A percentile compares a stretch with the other conserved stretches of the same genome.
Conservation (phyloP, 1,284 basidiomycete species). For the Cystobasidiaceae sp. region DNA sequence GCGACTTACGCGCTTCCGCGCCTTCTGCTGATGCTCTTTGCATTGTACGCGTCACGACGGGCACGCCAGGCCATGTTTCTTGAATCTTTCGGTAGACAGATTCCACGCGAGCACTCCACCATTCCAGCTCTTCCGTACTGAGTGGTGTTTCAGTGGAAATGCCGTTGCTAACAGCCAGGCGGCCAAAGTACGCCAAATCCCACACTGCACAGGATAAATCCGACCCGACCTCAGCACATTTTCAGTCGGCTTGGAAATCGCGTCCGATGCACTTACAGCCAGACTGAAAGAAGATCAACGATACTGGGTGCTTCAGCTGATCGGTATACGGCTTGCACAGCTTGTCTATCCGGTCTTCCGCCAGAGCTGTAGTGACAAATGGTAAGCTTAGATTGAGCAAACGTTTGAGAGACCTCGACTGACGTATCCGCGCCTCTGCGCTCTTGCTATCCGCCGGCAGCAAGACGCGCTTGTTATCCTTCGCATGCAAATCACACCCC, state of each 20-base stretch:
- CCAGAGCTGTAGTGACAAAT: slow-evolving; percentile 29
- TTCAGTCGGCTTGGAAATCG: neutral
- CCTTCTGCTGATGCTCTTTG: slow-evolving; percentile 36
- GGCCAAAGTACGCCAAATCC: slow-evolving; percentile 43
- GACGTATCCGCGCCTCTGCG: neutral
- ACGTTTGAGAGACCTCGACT: neutral
- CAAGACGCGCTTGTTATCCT: neutral
- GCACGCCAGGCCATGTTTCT: slow-evolving; percentile 38
- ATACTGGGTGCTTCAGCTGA: slow-evolving; percentile 37
- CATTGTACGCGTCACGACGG: slow-evolving; percentile 39
- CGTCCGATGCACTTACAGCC: slow-evolving; percentile 19
- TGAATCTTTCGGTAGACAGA: slow-evolving; percentile 33
- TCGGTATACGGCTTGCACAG: slow-evolving; percentile 40
- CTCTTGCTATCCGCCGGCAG: neutral
- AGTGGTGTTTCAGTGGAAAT: slow-evolving; percentile 38
- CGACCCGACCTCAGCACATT: too few species aligned
- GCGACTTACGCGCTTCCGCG: slow-evolving; percentile 32
- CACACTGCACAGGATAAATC: slow-evolving; percentile 35
- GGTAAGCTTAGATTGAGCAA: neutral
- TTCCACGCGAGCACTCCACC: slow-evolving; percentile 39
- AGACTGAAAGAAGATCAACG: slow-evolving; percentile 40
- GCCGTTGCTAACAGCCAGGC: slow-evolving; percentile 33
- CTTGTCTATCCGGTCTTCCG: slow-evolving; percentile 40
- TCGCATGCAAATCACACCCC: too few species aligned
- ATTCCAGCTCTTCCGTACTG: slow-evolving; percentile 36